phyloP scores from a whole-genome alignment of 139 green algal genomes.

The Tetradesmus obliquus region DNA sequence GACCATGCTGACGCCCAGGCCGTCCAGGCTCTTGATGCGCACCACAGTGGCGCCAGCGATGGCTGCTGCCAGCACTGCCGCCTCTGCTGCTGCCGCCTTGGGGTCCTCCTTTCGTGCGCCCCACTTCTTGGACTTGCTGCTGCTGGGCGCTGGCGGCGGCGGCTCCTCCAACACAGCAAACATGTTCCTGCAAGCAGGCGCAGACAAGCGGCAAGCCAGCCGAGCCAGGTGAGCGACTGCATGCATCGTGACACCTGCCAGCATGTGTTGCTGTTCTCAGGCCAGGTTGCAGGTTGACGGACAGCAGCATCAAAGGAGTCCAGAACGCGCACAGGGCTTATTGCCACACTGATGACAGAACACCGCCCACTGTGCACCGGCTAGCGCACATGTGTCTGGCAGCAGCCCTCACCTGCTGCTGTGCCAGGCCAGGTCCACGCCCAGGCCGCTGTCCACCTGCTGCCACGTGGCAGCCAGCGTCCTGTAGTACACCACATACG shows the following conservation, averaged over 20 bases:
- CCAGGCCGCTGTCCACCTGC: constrained; percentile 42
- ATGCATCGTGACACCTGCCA: too few species aligned
- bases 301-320: too few species aligned
- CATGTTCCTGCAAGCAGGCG: constrained; percentile 23
- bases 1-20: constrained; percentile 7
- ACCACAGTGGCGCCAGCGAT: constrained; percentile 31
- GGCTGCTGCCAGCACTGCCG: constrained; percentile 31
- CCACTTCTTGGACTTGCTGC: not conserved
- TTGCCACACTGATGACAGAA: not conserved
- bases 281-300: not conserved
- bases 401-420: constrained; percentile 15
- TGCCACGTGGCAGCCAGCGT: constrained; percentile 39
- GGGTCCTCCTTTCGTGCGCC: constrained; percentile 27
- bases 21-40: constrained; percentile 41
- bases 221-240: not conserved
- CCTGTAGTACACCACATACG: constrained; percentile 60
- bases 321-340: too few species aligned
- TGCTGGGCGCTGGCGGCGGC: not conserved
- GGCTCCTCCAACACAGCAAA: constrained; percentile 52
- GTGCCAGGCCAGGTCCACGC: constrained; percentile 47
- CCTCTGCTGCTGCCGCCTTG: constrained; percentile 36
- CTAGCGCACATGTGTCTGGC: not conserved
- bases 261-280: not conserved
- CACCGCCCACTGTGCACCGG: not conserved
- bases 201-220: not conserved